phyloP scores from a whole-genome alignment of 2,329 filamentous ascomycete genomes.

The Aureobasidium sp. region DNA sequence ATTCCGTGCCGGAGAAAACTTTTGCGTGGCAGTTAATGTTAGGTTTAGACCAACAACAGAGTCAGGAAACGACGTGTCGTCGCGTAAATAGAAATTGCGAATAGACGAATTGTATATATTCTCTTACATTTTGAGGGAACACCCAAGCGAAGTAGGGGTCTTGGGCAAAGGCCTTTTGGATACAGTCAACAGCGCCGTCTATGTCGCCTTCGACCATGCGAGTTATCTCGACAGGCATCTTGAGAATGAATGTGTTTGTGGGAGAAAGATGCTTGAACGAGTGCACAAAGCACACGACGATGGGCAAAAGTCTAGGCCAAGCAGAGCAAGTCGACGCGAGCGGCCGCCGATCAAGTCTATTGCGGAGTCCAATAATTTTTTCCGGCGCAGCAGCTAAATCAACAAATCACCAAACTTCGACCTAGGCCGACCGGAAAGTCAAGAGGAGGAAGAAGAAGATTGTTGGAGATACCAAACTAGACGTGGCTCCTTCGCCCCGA shows the following conservation, averaged over 20 bases:
- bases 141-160: conserved; percentile 62
- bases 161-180: conserved; percentile 56
- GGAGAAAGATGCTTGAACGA: neutral
- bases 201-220: conserved; percentile 52
- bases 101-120: conserved; percentile 30
- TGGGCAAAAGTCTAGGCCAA: neutral
- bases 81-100: conserved; percentile 21
- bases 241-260: neutral
- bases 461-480: neutral
- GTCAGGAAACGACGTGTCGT: neutral
- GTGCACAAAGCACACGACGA: neutral
- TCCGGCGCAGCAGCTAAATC: neutral
- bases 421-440: neutral
- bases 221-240: conserved; percentile 44
- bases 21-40: neutral
- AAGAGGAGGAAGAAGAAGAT: neutral
- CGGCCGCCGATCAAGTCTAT: neutral
- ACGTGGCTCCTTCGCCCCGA: conserved; percentile 43
- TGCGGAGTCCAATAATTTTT: neutral
- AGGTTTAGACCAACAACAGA: conserved; percentile 12
- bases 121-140: conserved; percentile 48
- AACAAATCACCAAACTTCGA: too few species aligned
- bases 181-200: conserved; percentile 53
- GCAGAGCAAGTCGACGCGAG: neutral
- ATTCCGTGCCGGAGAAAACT: conserved; percentile 52